Percentiles rank a stretch among this genome's conserved stretches.
Conservation (phyloP, 352 stramenopile species). For the Pythium insidiosum region DNA sequence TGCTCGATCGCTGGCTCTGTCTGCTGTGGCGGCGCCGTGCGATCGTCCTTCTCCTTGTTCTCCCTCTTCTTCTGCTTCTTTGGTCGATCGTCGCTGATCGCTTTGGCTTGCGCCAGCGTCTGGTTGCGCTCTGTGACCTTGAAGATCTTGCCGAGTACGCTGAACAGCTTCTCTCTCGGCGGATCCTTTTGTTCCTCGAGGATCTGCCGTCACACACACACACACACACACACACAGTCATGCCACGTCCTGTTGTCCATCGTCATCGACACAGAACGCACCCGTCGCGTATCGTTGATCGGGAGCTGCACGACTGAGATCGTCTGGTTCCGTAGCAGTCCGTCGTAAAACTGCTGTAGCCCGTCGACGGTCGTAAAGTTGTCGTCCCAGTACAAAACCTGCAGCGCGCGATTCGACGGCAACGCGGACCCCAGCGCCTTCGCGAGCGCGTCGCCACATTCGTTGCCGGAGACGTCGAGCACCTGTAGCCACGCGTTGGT, state of each 20-base stretch:
- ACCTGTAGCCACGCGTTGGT: slow-evolving; percentile 39
- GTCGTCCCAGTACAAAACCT: slow-evolving; percentile 68
- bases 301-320: slow-evolving; percentile 69
- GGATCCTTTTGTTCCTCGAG: slow-evolving; percentile 60
- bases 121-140: slow-evolving; percentile 65
- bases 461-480: slow-evolving; percentile 68
- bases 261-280: slow-evolving; percentile 11
- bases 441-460: slow-evolving; percentile 56
- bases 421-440: slow-evolving; percentile 31
- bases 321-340: slow-evolving; percentile 44
- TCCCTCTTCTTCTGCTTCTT: too few species aligned
- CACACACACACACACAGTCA: background rate
- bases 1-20: background rate
- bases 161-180: slow-evolving; percentile 62
- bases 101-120: background rate
- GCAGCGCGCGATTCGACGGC: slow-evolving; percentile 44
- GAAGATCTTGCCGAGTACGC: slow-evolving; percentile 65
- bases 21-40: background rate
- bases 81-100: background rate
- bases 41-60: too few species aligned
- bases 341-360: slow-evolving; percentile 56
- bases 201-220: slow-evolving; percentile 31
- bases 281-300: slow-evolving; percentile 64
- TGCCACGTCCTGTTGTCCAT: background rate
- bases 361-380: slow-evolving; percentile 71